Conservation (phyloP, 192 early-diverging fungal genomes). For the Gaertneriomyces semiglobifer region DNA sequence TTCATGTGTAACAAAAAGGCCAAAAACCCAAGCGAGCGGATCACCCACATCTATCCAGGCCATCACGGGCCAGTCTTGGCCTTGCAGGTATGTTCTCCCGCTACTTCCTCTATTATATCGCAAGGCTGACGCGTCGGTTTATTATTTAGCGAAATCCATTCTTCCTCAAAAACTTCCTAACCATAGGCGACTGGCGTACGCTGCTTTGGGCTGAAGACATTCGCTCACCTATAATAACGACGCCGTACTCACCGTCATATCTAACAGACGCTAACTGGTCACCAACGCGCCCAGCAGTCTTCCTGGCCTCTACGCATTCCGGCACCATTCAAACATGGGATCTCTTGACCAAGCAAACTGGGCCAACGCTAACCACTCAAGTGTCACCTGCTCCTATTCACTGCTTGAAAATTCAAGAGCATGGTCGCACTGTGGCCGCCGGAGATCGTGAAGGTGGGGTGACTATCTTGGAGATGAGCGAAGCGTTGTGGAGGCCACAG, state of each 20-base stretch:
- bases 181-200: conserved; percentile 56
- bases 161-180: conserved; percentile 62
- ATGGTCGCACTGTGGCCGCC: conserved; percentile 52
- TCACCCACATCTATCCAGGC: conserved; percentile 57
- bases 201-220: conserved; percentile 64
- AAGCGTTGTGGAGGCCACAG: conserved; percentile 48
- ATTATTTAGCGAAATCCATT: conserved; percentile 54
- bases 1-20: conserved; percentile 68
- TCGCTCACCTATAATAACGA: conserved; percentile 54
- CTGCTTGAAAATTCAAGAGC: conserved; percentile 58
- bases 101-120: too few relatives aligned
- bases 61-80: conserved; percentile 59
- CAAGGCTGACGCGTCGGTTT: background rate
- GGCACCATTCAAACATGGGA: conserved; percentile 62
- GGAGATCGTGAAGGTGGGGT: conserved; percentile 53
- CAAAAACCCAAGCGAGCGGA: conserved; percentile 57
- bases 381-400: conserved; percentile 50
- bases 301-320: conserved; percentile 57
- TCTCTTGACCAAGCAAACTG: conserved; percentile 56
- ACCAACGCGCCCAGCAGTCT: conserved; percentile 55
- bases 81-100: conserved; percentile 37
- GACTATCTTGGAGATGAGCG: conserved; percentile 53
- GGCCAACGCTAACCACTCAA: conserved; percentile 57
- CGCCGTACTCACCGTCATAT: conserved; percentile 47
- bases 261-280: conserved; percentile 61